phyloP scores from a whole-genome alignment of 2,329 filamentous ascomycete species.

The Cladosporium phlei region DNA sequence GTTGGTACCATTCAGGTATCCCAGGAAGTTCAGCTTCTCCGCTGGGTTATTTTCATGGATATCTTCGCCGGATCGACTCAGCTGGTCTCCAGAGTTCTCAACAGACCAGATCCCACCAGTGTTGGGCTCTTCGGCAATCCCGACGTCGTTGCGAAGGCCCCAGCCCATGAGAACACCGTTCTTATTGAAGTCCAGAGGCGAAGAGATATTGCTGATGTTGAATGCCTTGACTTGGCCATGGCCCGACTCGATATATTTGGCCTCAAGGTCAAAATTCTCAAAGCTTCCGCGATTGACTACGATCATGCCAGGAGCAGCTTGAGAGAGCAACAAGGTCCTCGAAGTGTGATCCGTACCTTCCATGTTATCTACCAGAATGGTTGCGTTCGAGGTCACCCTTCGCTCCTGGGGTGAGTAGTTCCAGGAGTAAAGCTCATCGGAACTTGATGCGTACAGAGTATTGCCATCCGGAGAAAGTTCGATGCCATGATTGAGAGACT shows the following conservation, averaged over 20 bases:
- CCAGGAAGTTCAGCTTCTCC: conserved; percentile 70
- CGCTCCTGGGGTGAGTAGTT: conserved; percentile 48
- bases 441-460: conserved; percentile 53
- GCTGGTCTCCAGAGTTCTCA: conserved; percentile 66
- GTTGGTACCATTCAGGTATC: conserved; percentile 52
- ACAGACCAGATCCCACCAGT: conserved; percentile 52
- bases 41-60: conserved; percentile 38
- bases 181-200: conserved; percentile 47
- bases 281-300: conserved; percentile 63
- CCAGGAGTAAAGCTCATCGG: conserved; percentile 59
- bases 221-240: conserved; percentile 65
- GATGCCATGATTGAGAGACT: conserved; percentile 49
- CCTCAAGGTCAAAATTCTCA: conserved; percentile 56
- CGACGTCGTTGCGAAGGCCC: conserved; percentile 70
- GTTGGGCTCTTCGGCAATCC: conserved; percentile 58
- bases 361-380: conserved; percentile 60
- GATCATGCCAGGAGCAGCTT: conserved; percentile 50
- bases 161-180: conserved; percentile 53
- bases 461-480: conserved; percentile 43
- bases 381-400: conserved; percentile 44
- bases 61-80: conserved; percentile 33
- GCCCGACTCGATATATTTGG: conserved; percentile 51
- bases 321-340: conserved; percentile 61
- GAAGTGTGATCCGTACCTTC: conserved; percentile 57
- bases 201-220: conserved; percentile 37